These are phyloP conservation scores for Suillus tomentosus DNA, from an alignment of 768 basidiomycete species.

Conservation along the genomic window DNA sequence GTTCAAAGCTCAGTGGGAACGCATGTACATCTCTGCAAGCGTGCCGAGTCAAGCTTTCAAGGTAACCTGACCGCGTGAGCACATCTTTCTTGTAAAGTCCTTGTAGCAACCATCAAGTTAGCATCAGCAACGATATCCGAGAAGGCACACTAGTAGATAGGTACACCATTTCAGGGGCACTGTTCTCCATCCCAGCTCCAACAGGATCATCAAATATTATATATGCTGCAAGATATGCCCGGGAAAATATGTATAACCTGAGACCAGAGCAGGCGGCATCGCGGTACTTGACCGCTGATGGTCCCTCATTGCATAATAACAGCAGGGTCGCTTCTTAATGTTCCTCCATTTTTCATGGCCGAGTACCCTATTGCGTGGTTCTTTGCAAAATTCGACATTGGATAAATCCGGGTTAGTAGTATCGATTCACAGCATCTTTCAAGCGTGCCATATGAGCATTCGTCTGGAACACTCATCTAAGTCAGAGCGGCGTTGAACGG, in stretches of 20 bases:
- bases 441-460: conserved; percentile 22
- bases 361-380: conserved; percentile 27
- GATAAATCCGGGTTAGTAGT: conserved; percentile 30
- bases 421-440: conserved; percentile 10
- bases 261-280: conserved; percentile 21
- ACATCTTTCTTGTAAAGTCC: conserved; percentile 26
- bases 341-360: conserved; percentile 27
- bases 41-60: too few species aligned
- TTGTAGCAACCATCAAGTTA: conserved; percentile 4
- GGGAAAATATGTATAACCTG: conserved; percentile 20
- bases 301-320: background rate
- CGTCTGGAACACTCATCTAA: conserved; percentile 17
- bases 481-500: background rate
- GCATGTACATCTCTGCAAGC: too few species aligned
- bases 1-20: too few species aligned
- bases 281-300: background rate
- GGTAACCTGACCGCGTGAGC: too few species aligned
- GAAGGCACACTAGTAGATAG: conserved; percentile 24
- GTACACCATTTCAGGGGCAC: conserved; percentile 29
- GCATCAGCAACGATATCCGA: background rate
- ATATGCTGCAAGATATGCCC: conserved; percentile 24
- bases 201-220: conserved; percentile 10
- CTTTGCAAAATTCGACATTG: conserved; percentile 22
- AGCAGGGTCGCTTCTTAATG: conserved; percentile 7
- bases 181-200: conserved; percentile 31